Percentiles rank a stretch among this genome's conserved stretches.
Evolutionary conservation across 495 filamentous ascomycete genomes (phyloP).

Genomic region (Penicillium manginii): DNA sequence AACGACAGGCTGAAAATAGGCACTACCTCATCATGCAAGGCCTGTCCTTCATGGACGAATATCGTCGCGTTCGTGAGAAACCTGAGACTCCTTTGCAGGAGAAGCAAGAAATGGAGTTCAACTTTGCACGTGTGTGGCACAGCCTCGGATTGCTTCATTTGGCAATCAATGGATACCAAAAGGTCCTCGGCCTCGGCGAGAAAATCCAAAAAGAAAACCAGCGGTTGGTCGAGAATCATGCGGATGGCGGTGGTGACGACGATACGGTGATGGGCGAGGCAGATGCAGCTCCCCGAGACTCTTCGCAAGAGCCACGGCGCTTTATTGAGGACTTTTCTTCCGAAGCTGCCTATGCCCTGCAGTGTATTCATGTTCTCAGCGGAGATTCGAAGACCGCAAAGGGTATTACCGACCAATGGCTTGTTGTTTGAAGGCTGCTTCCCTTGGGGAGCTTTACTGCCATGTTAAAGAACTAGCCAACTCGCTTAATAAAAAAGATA

Average conservation of each 20-base stretch:
- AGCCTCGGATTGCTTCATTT: constrained; percentile 77
- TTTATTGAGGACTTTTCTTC: constrained; percentile 64
- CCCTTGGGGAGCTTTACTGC: neutral
- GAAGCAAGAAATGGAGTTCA: constrained; percentile 86
- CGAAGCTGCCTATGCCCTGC: constrained; percentile 79
- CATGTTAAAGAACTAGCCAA: neutral
- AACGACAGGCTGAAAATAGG: constrained; percentile 85
- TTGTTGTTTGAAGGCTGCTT: constrained; percentile 49
- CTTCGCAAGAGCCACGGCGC: constrained; percentile 15
- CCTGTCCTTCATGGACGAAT: constrained; percentile 76
- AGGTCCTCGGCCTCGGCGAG: constrained; percentile 52
- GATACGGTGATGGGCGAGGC: constrained; percentile 37
- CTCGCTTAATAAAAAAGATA: neutral
- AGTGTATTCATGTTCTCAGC: constrained; percentile 65
- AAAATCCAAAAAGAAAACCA: constrained; percentile 37
- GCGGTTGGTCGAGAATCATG: constrained; percentile 23
- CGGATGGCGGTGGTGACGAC: constrained; percentile 3
- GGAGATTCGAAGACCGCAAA: constrained; percentile 62
- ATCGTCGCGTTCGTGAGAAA: constrained; percentile 62
- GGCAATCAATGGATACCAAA: constrained; percentile 75
- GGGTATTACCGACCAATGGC: constrained; percentile 60
- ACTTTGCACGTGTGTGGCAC: constrained; percentile 81
- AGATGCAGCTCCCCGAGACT: constrained; percentile 1
- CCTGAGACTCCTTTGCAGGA: constrained; percentile 47
- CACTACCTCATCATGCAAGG: constrained; percentile 86